Base-by-base conservation (phyloP, 176 grass and related monocot genomes). In the Triticum urartu region DNA sequence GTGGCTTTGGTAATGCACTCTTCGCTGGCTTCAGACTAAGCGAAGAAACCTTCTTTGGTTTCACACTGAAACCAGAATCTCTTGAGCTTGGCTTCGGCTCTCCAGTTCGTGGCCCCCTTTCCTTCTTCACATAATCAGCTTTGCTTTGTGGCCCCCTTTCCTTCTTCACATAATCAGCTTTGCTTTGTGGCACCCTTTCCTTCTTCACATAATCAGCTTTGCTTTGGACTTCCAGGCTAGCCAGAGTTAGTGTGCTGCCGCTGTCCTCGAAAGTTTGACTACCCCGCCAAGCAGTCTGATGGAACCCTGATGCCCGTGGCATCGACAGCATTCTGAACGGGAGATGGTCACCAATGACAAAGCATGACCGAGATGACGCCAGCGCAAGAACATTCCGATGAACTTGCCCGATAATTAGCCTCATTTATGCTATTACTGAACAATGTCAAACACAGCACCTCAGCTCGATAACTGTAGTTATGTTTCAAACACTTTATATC, bases 381-480 rank as follows among this genome's bases (percentile, higher is more conserved):
- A 95, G 40, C 5, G 87, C 87, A 90, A 98, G 89, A 85, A 92
- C 81, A 85, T 92, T 88, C 67, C 86, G 81, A 52, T 98, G 87
- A 61, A 91, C 79, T 66, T 89, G 89, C 11, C 91, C 86, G 15
- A 87, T 81, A 40, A 86, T 82, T 70, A 92, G 75, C 82, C 92
- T 25, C 93, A 93, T 92, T 75, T 90, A 12, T 50, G 63, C 43
- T 80, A 52, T 13, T 32, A 30, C 21, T 21, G 30, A 71, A 26
- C 32, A 36, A 60, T 43, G n/a, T 20, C 82, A 76, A 74, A 36
- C 21, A 60, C 68, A 42, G 15, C 66, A 48, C 20, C 25, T 20
- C 76, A 81, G 54, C 63, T 81, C 42, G 6, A 32, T 26, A 68
- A 30, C 4, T 30, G 1, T 10, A 28, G 33, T 43, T 79, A 54